Conservation (phyloP, 2,329 filamentous ascomycete species). For the Clonostachys byssicola region DNA sequence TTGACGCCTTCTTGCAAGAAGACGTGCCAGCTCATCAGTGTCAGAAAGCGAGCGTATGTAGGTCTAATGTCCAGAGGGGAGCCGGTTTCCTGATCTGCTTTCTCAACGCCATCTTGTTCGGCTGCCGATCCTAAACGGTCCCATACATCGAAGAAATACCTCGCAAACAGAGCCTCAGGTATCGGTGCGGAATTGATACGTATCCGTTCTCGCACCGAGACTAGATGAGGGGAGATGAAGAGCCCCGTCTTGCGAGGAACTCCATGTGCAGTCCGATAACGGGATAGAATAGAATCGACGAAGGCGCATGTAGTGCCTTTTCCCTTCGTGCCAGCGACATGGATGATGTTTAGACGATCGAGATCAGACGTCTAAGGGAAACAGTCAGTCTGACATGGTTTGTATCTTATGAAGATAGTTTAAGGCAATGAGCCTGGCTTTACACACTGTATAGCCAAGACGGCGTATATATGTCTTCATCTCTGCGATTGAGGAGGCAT, state of each 20-base stretch:
- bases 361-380: slow-evolving; percentile 37
- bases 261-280: slow-evolving; percentile 31
- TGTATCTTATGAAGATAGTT: not conserved
- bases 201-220: slow-evolving; percentile 64
- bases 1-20: slow-evolving; percentile 62
- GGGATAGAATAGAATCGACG: slow-evolving; percentile 55
- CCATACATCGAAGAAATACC: slow-evolving; percentile 67
- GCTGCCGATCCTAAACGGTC: slow-evolving; percentile 39
- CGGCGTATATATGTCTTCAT: slow-evolving; percentile 75
- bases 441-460: slow-evolving; percentile 65
- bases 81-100: slow-evolving; percentile 18
- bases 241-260: slow-evolving; percentile 49
- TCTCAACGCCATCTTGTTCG: slow-evolving; percentile 15
- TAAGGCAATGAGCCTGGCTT: not conserved
- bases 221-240: slow-evolving; percentile 66
- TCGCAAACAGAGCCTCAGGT: slow-evolving; percentile 53
- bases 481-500: slow-evolving; percentile 67
- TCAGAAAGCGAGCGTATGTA: slow-evolving; percentile 58
- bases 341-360: slow-evolving; percentile 59
- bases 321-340: slow-evolving; percentile 73
- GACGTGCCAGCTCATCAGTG: slow-evolving; percentile 62
- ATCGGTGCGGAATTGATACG: slow-evolving; percentile 56
- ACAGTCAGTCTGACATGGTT: too few relatives aligned
- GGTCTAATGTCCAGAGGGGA: slow-evolving; percentile 31
- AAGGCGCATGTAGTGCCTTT: slow-evolving; percentile 73